Percentiles rank a stretch among this genome's conserved stretches.
Evolutionary conservation across 768 basidiomycete species (phyloP).

Genomic region (Russula earlei): DNA sequence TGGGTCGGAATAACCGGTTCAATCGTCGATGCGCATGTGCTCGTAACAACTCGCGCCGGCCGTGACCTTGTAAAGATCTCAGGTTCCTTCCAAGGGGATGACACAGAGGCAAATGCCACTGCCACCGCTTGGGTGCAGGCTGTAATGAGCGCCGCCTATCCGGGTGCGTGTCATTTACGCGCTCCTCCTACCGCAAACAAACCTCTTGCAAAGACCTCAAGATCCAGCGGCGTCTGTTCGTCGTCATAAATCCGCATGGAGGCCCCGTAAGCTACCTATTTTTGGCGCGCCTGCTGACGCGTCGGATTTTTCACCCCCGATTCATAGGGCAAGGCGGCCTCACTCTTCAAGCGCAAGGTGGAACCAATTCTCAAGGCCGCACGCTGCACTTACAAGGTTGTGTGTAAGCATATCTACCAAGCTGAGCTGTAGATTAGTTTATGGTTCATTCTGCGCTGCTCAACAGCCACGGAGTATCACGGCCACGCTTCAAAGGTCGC

Average conservation of each 20-base stretch:
- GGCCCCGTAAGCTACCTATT: slow-evolving; percentile 47
- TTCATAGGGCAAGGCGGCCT: slow-evolving; percentile 49
- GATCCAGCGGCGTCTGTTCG: slow-evolving; percentile 46
- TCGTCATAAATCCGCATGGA: slow-evolving; percentile 73
- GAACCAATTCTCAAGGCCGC: slow-evolving; percentile 68
- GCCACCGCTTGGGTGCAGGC: slow-evolving; percentile 44
- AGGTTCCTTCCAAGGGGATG: slow-evolving; percentile 30
- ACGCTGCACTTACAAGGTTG: slow-evolving; percentile 50
- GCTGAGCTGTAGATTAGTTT: neutral
- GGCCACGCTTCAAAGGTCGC: slow-evolving; percentile 63
- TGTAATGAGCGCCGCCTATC: slow-evolving; percentile 51
- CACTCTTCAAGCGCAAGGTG: slow-evolving; percentile 46
- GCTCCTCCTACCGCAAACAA: slow-evolving; percentile 5
- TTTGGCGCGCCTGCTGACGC: neutral
- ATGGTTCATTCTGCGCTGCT: neutral
- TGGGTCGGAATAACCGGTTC: slow-evolving; percentile 34
- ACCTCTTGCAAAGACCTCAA: slow-evolving; percentile 35
- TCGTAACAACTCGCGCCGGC: slow-evolving; percentile 35
- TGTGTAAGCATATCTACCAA: slow-evolving; percentile 37
- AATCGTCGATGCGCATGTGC: slow-evolving; percentile 40
- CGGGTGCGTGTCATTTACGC: slow-evolving; percentile 34
- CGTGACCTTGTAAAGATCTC: slow-evolving; percentile 35
- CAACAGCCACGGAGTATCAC: slow-evolving; percentile 49
- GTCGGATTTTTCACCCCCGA: slow-evolving; percentile 3
- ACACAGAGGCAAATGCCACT: slow-evolving; percentile 21